phyloP scores from a whole-genome alignment of 1,284 basidiomycete genomes.

The Pisolithus thermaeus region DNA sequence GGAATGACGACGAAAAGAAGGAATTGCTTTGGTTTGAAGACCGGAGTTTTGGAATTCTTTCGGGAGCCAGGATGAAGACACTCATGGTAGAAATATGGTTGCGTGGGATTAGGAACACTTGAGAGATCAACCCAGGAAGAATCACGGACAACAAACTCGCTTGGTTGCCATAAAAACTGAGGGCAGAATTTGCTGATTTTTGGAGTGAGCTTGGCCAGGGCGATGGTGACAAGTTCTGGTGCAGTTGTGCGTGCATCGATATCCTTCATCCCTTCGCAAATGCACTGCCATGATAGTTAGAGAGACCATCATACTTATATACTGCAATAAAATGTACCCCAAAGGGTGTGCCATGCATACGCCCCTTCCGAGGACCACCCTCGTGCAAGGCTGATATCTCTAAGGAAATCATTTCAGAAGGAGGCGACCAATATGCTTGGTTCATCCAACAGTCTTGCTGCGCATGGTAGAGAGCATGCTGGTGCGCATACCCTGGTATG shows the following conservation, averaged over 20 bases:
- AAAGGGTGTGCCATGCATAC: not conserved
- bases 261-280: constrained; percentile 2
- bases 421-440: not conserved
- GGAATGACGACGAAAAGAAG: not conserved
- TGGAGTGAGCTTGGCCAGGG: not conserved
- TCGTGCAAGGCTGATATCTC: not conserved
- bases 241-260: not conserved
- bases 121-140: constrained; percentile 2
- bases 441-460: not conserved
- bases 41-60: not conserved
- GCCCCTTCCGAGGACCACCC: not conserved
- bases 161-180: not conserved
- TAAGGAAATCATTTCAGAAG: not conserved
- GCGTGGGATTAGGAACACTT: not conserved
- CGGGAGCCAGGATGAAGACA: not conserved
- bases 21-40: constrained; percentile 1
- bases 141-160: constrained; percentile 4
- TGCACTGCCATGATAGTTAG: not conserved
- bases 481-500: not conserved
- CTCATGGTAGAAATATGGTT: constrained; percentile 1
- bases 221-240: not conserved
- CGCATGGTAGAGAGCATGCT: no score
- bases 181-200: not conserved
- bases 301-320: not conserved
- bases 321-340: not conserved